Evolutionary conservation across 768 basidiomycete genomes (phyloP), one percentile per base, ranked within the genome.

Genomic region (Xerocomus brunneocitrinus): DNA sequence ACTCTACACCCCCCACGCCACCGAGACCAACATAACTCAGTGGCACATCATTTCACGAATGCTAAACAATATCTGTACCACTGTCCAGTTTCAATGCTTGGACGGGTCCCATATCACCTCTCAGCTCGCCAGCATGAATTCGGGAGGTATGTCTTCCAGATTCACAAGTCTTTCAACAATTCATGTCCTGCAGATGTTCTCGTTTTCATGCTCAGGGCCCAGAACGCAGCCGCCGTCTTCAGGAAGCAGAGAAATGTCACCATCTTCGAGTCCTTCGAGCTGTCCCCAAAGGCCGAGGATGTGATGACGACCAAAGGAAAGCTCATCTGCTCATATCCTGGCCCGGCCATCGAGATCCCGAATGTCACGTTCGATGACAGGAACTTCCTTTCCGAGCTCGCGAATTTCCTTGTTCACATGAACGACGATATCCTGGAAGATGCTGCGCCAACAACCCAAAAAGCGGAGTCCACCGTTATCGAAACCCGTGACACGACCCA

Each of bases 211-310:
- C 67, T 82, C 22, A 66, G 65, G n/a, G 69, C 72, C 0, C 80
- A 82, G 52, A 82, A 82, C 44, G 79, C 75, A 3, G 77, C 68
- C 7, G 50, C 82, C 3, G 62, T 81, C 9, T 53, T 78, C 24
- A 70, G 75, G 38, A 66, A 62, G 51, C 49, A 49, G 19, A 44
- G 55, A 13, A 39, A 57, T 5, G 51, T 58, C 9, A 71, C 73
- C 6, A 52, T 68, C 19, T 72, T 76, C 48, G 80, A 81, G 53
- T 62, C 65, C 8, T 82, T 82, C 50, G 76, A 80, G 56, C 67
- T 74, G 9, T 75, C 75, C 3, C 71, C 77, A 0, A 57, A 59
- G 30, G 57, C 19, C 19, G 19, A 19, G 19, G 19, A 19, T 19
- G 19, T 19, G 19, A 19, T 19, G 19, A 19, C 19, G 2, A 44